Evolutionary conservation across 2,329 filamentous ascomycete species (phyloP).

Genomic region (Paradendryphiella salina): DNA sequence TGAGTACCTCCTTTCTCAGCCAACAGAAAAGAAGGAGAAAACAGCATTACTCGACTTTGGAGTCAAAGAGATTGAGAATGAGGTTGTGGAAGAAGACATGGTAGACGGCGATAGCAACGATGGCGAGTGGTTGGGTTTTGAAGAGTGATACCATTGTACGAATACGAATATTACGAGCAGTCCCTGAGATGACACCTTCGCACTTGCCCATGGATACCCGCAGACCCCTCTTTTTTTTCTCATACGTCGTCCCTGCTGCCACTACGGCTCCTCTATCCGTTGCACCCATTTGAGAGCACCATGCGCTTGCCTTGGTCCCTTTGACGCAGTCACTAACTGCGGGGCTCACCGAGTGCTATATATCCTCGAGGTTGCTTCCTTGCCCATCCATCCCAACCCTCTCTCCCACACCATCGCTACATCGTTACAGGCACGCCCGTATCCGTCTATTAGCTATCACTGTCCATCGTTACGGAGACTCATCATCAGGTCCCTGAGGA

Average conservation of each 20-base stretch:
- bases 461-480: neutral
- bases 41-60: conserved; percentile 37
- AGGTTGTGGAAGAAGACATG: conserved; percentile 44
- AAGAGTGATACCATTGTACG: conserved; percentile 31
- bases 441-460: too few species aligned
- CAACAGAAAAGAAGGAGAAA: conserved; percentile 40
- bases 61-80: conserved; percentile 37
- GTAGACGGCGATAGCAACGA: conserved; percentile 43
- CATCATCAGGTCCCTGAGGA: neutral
- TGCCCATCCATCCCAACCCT: neutral
- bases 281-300: too few species aligned
- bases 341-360: too few species aligned
- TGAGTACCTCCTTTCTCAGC: conserved; percentile 72
- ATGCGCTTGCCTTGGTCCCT: neutral
- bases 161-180: conserved; percentile 12
- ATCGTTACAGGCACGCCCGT: neutral
- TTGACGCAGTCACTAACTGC: too few species aligned
- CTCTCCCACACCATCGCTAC: neutral
- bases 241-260: too few species aligned
- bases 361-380: neutral
- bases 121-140: conserved; percentile 60
- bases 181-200: neutral
- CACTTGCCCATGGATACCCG: neutral
- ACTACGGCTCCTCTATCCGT: too few species aligned
- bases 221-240: too few species aligned